Percentiles rank a stretch among this genome's conserved stretches.
These are phyloP conservation scores for Sherardia arvensis DNA, from an alignment of 257 asterid species.

Conservation along the genomic window DNA sequence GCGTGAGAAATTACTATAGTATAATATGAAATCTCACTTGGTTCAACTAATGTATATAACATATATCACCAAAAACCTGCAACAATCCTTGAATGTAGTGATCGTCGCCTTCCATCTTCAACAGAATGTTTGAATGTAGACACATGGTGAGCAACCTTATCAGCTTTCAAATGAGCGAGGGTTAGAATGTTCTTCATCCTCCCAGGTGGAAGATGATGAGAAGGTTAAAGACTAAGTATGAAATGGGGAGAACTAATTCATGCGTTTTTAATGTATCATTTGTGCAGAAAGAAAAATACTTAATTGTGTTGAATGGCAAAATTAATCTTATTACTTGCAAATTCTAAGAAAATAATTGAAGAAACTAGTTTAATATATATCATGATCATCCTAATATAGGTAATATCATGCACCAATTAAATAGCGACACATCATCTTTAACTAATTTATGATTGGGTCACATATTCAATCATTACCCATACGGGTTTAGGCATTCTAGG, in stretches of 20 bases:
- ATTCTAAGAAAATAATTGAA: too few species aligned
- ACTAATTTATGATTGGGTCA: too few species aligned
- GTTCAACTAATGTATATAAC: conserved; percentile 44
- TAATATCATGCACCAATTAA: too few species aligned
- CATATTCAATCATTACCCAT: too few species aligned
- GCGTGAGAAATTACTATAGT: conserved; percentile 75
- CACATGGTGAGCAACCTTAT: conserved; percentile 61
- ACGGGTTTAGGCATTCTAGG: too few species aligned
- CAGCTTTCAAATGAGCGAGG: conserved; percentile 75
- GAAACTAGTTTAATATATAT: too few species aligned
- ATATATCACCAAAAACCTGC: conserved; percentile 59
- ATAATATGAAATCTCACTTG: conserved; percentile 75
- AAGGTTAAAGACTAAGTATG: conserved; percentile 75
- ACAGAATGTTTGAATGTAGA: conserved; percentile 65
- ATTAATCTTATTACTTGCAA: too few species aligned
- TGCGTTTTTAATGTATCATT: too few species aligned
- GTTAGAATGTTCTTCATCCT: conserved; percentile 55
- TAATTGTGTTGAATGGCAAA: too few species aligned
- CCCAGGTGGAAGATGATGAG: conserved; percentile 63
- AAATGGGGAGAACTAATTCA: conserved; percentile 57
- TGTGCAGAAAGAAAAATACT: too few species aligned
- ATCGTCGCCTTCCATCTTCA: conserved; percentile 70
- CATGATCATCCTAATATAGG: too few species aligned
- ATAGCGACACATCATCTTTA: too few species aligned
- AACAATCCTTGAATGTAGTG: conserved; percentile 59